Percentiles rank a stretch among this genome's conserved stretches.
These are phyloP conservation scores for Catharanthus roseus DNA, from an alignment of 257 asterid species.

Conservation along the genomic window DNA sequence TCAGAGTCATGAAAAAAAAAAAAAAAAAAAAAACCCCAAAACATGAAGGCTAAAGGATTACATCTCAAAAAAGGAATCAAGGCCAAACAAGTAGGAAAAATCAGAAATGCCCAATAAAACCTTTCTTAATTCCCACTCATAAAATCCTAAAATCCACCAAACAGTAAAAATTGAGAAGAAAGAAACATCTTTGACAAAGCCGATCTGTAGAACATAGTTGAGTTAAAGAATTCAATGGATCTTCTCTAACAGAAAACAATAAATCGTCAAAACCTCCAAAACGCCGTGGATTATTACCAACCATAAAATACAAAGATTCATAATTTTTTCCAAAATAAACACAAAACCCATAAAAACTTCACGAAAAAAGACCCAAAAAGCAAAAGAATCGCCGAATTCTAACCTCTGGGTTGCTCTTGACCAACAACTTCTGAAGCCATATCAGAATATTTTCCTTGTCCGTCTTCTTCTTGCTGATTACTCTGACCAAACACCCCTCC, in stretches of 20 bases:
- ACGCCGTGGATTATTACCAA: neutral
- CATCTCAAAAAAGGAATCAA: no score
- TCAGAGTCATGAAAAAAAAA: no score
- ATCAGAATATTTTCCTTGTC: constrained; percentile 21
- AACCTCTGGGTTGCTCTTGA: constrained; percentile 49
- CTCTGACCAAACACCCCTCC: constrained; percentile 56
- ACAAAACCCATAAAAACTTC: neutral
- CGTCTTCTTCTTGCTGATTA: constrained; percentile 19
- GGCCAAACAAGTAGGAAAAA: no score
- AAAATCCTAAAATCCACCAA: no score
- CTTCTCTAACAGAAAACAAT: neutral
- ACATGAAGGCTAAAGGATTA: no score
- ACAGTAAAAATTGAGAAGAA: no score
- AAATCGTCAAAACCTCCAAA: neutral
- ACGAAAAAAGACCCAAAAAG: neutral
- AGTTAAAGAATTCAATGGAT: neutral
- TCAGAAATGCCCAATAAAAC: no score
- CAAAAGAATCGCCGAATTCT: neutral
- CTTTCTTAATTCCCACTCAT: no score
- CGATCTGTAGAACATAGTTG: neutral
- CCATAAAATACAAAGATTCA: neutral
- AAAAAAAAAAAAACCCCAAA: no score
- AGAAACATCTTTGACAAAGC: neutral
- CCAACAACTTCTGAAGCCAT: constrained; percentile 49
- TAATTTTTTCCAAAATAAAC: neutral